Base-by-base conservation (phyloP, 768 basidiomycete species). In the Lentinula sp. region DNA sequence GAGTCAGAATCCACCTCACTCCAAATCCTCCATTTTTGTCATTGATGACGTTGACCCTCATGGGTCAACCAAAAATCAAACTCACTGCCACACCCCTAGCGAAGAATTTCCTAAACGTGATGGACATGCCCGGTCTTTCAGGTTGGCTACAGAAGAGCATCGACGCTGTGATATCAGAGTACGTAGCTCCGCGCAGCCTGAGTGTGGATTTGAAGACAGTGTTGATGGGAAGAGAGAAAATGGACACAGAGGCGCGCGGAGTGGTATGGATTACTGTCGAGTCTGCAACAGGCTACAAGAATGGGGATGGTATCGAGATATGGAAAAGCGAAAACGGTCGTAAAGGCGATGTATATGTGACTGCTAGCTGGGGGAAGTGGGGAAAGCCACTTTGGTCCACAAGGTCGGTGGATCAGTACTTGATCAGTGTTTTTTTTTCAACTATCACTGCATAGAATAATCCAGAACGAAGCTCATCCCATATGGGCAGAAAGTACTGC, bases 61-160 rank as follows among this genome's bases (percentile, higher is more conserved):
- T 91, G 64, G 90, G 90, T 16, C 81, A 88, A 6, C 91, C 91
- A 0, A 77, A 79, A 41, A 81, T 88, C 45, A 81, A 81, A 20
- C 75, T 88, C 35, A 84, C 83, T 18, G 87, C 84, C 50, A 83
- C 85, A 1, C 88, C 90, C 0, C 76, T 91, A 63, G 75, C 81
- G 49, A 81, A 78, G 64, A 70, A 77, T 6, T 81, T 90, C n/a
- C 78, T 88, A 15, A 90, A 91, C 68, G 76, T 92, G n/a, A 85
- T 92, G 79, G 86, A 92, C 70, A 69, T 92, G 1, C 90, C 90
- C 0, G 81, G 85, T 56, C 72, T 93, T 54, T 86, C 83, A 1
- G 77, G 79, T 0, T 91, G 89, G 78, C 75, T 92, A 35, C 85
- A 89, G 66, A 81, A 77, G 56, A 79, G 83, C 3, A 86, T 92